phyloP scores from a whole-genome alignment of 441 rosid species.

The Corymbia citriodora region DNA sequence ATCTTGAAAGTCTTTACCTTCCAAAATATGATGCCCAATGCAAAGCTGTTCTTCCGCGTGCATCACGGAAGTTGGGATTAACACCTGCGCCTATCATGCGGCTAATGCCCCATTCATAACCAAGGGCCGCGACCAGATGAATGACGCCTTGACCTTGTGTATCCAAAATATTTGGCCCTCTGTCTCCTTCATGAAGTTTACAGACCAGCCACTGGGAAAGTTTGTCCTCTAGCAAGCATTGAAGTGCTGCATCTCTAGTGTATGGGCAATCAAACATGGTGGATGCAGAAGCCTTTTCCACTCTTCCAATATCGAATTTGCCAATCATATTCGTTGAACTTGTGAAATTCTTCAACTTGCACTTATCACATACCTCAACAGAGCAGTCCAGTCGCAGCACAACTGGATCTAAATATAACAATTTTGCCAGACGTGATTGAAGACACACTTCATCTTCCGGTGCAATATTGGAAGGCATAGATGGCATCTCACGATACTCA shows the following conservation, averaged over 20 bases:
- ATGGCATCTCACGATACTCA: conserved; percentile 46
- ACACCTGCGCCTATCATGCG: conserved; percentile 46
- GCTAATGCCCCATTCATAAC: conserved; percentile 55
- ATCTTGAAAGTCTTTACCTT: conserved; percentile 28
- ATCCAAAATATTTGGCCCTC: conserved; percentile 42
- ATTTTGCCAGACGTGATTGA: conserved; percentile 39
- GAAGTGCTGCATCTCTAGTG: conserved; percentile 27
- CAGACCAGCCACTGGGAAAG: conserved; percentile 46
- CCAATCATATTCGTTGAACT: conserved; percentile 11
- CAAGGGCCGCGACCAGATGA: conserved; percentile 64
- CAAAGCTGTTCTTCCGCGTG: conserved; percentile 53
- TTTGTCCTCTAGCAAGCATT: conserved; percentile 37
- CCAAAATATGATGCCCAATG: conserved; percentile 75
- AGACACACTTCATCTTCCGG: conserved; percentile 22
- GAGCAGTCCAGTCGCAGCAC: conserved; percentile 28
- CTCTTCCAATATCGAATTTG: conserved; percentile 8
- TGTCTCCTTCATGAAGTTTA: conserved; percentile 43
- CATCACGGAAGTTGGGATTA: conserved; percentile 57
- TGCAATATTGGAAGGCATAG: conserved; percentile 1
- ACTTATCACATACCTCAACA: conserved; percentile 26
- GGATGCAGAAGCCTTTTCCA: conserved; percentile 1
- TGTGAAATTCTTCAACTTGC: conserved; percentile 30
- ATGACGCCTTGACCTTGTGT: conserved; percentile 55
- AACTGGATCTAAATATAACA: conserved; percentile 19
- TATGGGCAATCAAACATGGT: conserved; percentile 1